Base-by-base conservation (phyloP, 2,329 filamentous ascomycete species). In the Mycosphaerelloides madeirae region DNA sequence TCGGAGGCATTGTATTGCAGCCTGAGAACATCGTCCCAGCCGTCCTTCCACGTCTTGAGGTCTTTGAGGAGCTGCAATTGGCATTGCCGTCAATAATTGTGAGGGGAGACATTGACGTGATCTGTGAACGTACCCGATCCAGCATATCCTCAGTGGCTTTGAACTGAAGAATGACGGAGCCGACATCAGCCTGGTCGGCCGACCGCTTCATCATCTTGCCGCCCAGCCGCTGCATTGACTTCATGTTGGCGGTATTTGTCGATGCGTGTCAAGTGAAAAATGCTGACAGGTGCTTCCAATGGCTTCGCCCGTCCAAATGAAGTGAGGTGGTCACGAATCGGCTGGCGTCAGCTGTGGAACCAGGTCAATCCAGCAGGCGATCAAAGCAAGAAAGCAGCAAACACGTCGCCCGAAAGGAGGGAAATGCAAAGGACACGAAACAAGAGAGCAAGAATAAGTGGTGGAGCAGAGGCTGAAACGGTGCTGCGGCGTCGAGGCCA, bases 91-190 rank as follows among this genome's bases (percentile, higher is more conserved):
- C 28, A 49, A 33, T 15, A 12, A 22, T 29, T 35, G 39, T n/a
- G 39, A 3, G 16, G 11, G 16, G 12, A 43, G 16, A 14, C 13
- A 13, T 13, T 19, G 4, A 16, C 9, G 11, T 8, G 41, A 8
- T 42, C 25, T 33, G 6, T 18, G 16, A 38, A 19, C 29, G 45
- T 43, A 88, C 86, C 74, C 81, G 82, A 53, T 78, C 76, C 52
- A 93, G 74, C 62, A 90, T 77, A 54, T 78, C 79, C 64, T 93
- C 85, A 19, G 83, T 84, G 65, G 90, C 83, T 56, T 88, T 84
- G 62, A 89, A 93, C 60, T 93, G 87, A 56, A 80, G 83, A 44
- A 94, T 70, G 42, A 93, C 73, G 34, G 83, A 76, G 9, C 83
- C 81, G 35, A 91, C 81, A 61, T 87, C 84, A 53, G 83, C 83